phyloP scores from a whole-genome alignment of 352 stramenopile genomes.

The Pythium dissotocum region DNA sequence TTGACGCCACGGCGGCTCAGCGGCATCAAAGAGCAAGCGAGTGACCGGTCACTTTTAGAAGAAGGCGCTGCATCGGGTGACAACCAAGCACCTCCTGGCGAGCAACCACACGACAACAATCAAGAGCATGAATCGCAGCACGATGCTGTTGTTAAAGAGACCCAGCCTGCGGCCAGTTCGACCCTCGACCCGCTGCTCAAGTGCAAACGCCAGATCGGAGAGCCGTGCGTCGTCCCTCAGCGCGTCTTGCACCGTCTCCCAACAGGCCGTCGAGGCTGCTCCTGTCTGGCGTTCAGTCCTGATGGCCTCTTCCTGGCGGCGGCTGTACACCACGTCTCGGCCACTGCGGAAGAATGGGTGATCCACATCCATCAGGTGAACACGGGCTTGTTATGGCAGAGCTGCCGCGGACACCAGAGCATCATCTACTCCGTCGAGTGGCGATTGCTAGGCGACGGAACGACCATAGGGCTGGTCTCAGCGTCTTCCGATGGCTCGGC shows the following conservation, averaged over 20 bases:
- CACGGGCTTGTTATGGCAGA: slow-evolving; percentile 36
- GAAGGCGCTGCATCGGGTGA: slow-evolving; percentile 3
- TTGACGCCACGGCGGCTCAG: not conserved
- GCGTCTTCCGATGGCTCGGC: slow-evolving; percentile 62
- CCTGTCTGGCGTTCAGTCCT: slow-evolving; percentile 56
- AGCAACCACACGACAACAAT: not conserved
- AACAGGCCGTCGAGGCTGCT: slow-evolving; percentile 60
- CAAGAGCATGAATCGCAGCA: not conserved
- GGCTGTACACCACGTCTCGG: slow-evolving; percentile 31
- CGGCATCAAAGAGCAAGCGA: not conserved
- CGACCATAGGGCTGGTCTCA: slow-evolving; percentile 39
- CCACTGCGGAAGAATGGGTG: slow-evolving; percentile 22
- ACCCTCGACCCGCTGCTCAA: slow-evolving; percentile 24
- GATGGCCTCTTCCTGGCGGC: slow-evolving; percentile 56
- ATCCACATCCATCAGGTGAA: slow-evolving; percentile 52
- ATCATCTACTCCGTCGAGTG: slow-evolving; percentile 70
- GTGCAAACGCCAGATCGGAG: slow-evolving; percentile 37
- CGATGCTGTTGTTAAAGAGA: not conserved
- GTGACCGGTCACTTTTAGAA: not conserved
- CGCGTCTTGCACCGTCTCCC: slow-evolving; percentile 53
- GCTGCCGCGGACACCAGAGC: slow-evolving; percentile 46
- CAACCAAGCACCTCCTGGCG: not conserved
- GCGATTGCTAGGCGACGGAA: slow-evolving; percentile 10
- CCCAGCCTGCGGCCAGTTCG: not conserved
- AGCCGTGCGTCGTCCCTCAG: slow-evolving; percentile 60